A percentile compares a stretch with the other conserved stretches of the same genome.
These are phyloP conservation scores for Candida freyschussii DNA, from an alignment of 1,139 yeast species.

Conservation along the genomic window DNA sequence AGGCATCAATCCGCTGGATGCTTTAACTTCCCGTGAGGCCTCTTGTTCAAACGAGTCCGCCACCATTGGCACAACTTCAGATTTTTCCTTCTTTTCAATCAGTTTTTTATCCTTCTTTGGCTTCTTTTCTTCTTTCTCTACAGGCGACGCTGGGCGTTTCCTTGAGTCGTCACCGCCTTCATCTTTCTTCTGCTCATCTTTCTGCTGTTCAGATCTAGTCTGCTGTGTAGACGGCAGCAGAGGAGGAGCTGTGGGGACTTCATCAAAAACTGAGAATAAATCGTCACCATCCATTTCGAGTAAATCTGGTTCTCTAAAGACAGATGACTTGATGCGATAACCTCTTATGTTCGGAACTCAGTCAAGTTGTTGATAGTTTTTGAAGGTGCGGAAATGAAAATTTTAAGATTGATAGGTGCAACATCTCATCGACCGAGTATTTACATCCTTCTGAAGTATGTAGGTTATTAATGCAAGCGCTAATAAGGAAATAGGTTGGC, in stretches of 20 bases:
- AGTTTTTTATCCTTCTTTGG: slow-evolving; percentile 28
- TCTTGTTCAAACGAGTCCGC: slow-evolving; percentile 89
- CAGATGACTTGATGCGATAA: no score
- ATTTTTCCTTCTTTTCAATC: slow-evolving; percentile 33
- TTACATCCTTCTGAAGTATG: no score
- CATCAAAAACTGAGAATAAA: slow-evolving; percentile 66
- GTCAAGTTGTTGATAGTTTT: neutral
- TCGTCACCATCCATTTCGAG: slow-evolving; percentile 44
- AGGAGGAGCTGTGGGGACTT: slow-evolving; percentile 42
- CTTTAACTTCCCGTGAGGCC: slow-evolving; percentile 82
- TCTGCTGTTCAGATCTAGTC: slow-evolving; percentile 12
- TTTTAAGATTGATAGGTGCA: slow-evolving; percentile 6
- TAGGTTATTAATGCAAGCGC: no score
- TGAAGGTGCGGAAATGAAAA: slow-evolving; percentile 1
- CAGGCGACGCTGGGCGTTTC: slow-evolving; percentile 26
- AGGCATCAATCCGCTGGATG: slow-evolving; percentile 63
- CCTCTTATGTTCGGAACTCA: no score
- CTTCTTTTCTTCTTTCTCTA: slow-evolving; percentile 22
- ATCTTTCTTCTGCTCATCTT: slow-evolving; percentile 15
- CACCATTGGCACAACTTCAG: slow-evolving; percentile 57
- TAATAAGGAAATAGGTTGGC: no score
- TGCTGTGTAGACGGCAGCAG: slow-evolving; percentile 12
- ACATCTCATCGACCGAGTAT: slow-evolving; percentile 5
- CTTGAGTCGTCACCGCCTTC: slow-evolving; percentile 11
- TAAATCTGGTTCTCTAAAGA: no score